phyloP scores from a whole-genome alignment of 345 rosid species.

The Anastatica hierochuntica region DNA sequence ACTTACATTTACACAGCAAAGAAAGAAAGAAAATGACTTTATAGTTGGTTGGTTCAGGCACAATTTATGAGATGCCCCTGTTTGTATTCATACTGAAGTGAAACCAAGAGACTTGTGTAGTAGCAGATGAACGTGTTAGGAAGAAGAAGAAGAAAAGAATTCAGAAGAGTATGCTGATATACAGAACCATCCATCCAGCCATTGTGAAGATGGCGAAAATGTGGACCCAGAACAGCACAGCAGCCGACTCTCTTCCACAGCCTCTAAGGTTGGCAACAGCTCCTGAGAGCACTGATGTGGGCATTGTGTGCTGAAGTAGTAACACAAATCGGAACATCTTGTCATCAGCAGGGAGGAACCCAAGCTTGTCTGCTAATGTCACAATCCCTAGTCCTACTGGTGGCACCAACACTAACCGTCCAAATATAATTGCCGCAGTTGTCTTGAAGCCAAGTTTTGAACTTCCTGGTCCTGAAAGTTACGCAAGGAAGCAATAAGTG shows the following conservation, averaged over 20 bases:
- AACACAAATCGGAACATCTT: slow-evolving; percentile 91
- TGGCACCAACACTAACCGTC: slow-evolving; percentile 74
- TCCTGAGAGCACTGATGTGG: slow-evolving; percentile 94
- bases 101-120: background rate
- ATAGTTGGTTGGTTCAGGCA: slow-evolving; percentile 1
- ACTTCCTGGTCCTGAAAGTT: slow-evolving; percentile 82
- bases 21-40: background rate
- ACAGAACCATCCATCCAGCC: slow-evolving; percentile 95
- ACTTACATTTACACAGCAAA: slow-evolving; percentile 13
- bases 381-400: slow-evolving; percentile 88
- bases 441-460: slow-evolving; percentile 92
- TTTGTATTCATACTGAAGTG: slow-evolving; percentile 6
- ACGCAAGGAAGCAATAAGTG: background rate
- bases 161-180: slow-evolving; percentile 71
- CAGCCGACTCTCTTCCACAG: slow-evolving; percentile 96
- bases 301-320: slow-evolving; percentile 94
- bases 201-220: slow-evolving; percentile 81
- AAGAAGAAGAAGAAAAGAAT: background rate
- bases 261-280: slow-evolving; percentile 95
- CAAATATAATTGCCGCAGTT: slow-evolving; percentile 75
- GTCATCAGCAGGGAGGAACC: slow-evolving; percentile 90
- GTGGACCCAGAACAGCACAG: slow-evolving; percentile 95
- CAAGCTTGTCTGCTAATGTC: slow-evolving; percentile 86
- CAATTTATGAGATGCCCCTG: slow-evolving; percentile 8
- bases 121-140: background rate